Conservation (phyloP, 352 stramenopile species). For the Pythium myriotylum region DNA sequence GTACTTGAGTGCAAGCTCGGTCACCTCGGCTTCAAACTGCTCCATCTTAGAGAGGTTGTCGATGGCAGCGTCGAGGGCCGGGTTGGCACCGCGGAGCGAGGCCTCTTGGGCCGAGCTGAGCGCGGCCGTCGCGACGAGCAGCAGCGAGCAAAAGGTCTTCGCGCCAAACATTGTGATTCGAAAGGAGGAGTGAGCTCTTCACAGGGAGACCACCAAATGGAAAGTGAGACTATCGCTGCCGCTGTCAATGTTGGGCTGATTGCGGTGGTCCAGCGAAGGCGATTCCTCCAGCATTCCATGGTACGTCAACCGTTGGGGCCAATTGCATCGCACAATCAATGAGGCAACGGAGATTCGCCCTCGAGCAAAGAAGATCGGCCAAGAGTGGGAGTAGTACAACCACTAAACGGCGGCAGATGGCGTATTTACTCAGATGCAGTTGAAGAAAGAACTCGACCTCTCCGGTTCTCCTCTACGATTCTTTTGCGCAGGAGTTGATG, state of each 20-base stretch:
- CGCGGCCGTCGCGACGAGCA: slow-evolving; percentile 7
- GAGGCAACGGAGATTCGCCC: slow-evolving; percentile 1
- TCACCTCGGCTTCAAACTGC: slow-evolving; percentile 31
- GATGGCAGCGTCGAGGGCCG: slow-evolving; percentile 22
- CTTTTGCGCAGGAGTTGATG: neutral
- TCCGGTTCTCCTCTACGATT: neutral
- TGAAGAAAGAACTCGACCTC: neutral
- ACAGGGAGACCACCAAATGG: neutral
- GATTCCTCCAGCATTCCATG: too few relatives aligned
- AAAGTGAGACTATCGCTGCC: neutral
- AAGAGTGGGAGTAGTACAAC: neutral
- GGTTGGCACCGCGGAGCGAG: slow-evolving; percentile 17
- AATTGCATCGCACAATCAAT: too few relatives aligned
- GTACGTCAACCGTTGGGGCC: too few relatives aligned
- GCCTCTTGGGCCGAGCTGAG: slow-evolving; percentile 12
- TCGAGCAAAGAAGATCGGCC: slow-evolving; percentile 4
- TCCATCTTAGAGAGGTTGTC: slow-evolving; percentile 29
- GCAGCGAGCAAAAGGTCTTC: slow-evolving; percentile 21
- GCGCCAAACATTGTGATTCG: slow-evolving; percentile 18
- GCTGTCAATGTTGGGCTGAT: neutral
- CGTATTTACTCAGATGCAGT: slow-evolving; percentile 7
- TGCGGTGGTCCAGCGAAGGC: slow-evolving; percentile 12
- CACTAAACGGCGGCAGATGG: neutral
- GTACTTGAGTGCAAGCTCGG: slow-evolving; percentile 34
- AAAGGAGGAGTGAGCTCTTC: neutral